Evolutionary conservation across 2,329 filamentous ascomycete species (phyloP).

Genomic region (Epichloe bromicola): DNA sequence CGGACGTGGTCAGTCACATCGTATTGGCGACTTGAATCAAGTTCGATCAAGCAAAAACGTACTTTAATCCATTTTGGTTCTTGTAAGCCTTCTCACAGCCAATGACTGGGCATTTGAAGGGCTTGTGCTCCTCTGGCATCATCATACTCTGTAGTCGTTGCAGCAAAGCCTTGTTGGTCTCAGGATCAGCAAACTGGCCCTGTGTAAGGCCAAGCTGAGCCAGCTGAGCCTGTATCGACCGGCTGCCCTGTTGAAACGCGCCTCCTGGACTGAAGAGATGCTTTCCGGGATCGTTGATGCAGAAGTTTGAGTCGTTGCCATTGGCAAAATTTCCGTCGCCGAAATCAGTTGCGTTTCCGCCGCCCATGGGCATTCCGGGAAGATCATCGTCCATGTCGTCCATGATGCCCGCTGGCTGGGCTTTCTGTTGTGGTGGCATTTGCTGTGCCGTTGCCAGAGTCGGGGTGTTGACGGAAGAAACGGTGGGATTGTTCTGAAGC

Average conservation of each 20-base stretch:
- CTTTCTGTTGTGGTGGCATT: slow-evolving; percentile 48
- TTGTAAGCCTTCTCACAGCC: slow-evolving; percentile 99
- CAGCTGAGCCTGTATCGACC: slow-evolving; percentile 53
- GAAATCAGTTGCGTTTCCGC: slow-evolving; percentile 38
- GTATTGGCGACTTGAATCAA: not conserved
- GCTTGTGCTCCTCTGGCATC: slow-evolving; percentile 84
- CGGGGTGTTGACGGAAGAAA: slow-evolving; percentile 93
- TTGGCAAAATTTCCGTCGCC: slow-evolving; percentile 43
- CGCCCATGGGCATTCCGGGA: slow-evolving; percentile 48
- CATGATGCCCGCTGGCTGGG: slow-evolving; percentile 41
- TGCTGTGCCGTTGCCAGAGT: slow-evolving; percentile 74
- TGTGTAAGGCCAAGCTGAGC: slow-evolving; percentile 64
- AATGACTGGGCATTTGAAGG: slow-evolving; percentile 94
- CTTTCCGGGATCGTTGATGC: slow-evolving; percentile 90
- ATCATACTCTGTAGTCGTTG: slow-evolving; percentile 47
- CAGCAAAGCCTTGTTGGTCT: slow-evolving; percentile 49
- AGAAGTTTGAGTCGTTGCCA: slow-evolving; percentile 33
- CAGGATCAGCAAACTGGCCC: slow-evolving; percentile 65
- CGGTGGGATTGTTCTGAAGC: slow-evolving; percentile 85
- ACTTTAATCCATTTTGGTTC: slow-evolving; percentile 98
- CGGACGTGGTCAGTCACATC: not conserved
- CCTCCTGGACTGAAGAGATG: slow-evolving; percentile 79
- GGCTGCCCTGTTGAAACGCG: slow-evolving; percentile 50
- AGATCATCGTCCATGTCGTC: slow-evolving; percentile 62
- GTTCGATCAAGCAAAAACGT: slow-evolving; percentile 22